Conservation (phyloP, 495 filamentous ascomycete genomes). For the Cudoniella acicularis region DNA sequence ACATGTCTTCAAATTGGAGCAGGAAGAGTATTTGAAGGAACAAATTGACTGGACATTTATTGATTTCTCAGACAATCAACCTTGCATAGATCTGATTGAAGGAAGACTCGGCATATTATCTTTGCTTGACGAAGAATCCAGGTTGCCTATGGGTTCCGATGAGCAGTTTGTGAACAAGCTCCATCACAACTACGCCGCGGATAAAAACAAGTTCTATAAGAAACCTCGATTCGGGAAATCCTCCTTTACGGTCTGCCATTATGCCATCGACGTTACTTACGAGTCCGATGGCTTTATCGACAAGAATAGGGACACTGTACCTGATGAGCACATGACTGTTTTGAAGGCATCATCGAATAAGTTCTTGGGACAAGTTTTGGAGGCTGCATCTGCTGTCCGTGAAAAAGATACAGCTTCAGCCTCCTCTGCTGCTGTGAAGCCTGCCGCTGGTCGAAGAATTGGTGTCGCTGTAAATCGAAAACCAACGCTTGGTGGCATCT, state of each 20-base stretch:
- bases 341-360: constrained; percentile 77
- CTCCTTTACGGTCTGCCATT: constrained; percentile 97
- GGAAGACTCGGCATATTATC: constrained; percentile 91
- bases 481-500: constrained; percentile 95
- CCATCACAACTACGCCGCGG: constrained; percentile 85
- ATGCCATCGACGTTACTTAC: constrained; percentile 97
- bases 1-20: constrained; percentile 99
- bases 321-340: constrained; percentile 95
- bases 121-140: constrained; percentile 92
- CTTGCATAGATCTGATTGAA: constrained; percentile 99
- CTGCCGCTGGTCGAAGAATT: constrained; percentile 72
- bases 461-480: constrained; percentile 93
- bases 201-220: constrained; percentile 97
- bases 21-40: constrained; percentile 96
- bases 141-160: constrained; percentile 94
- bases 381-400: constrained; percentile 76
- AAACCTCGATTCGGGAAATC: constrained; percentile 97
- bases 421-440: constrained; percentile 61
- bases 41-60: constrained; percentile 99
- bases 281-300: constrained; percentile 99
- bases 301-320: constrained; percentile 98
- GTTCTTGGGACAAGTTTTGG: constrained; percentile 82
- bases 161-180: constrained; percentile 97
- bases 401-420: constrained; percentile 79
- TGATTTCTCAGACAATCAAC: constrained; percentile 98